Base-by-base conservation (phyloP, 805 yeast species). In the Millerozyma miso region DNA sequence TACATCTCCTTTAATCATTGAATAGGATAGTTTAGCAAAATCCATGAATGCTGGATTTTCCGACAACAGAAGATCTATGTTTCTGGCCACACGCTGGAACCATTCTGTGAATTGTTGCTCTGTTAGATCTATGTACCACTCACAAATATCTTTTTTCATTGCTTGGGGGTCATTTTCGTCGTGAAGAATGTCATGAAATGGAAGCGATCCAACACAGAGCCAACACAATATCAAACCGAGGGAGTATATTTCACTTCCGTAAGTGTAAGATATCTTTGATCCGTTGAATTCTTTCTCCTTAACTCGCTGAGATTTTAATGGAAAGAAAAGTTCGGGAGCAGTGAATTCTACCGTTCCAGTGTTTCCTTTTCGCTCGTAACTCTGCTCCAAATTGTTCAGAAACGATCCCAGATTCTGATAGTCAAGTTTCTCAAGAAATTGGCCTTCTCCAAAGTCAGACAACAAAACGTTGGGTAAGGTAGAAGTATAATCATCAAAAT, bases 401-500 rank as follows among this genome's bases (percentile, higher is more conserved):
- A 7, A 23, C 7, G 44, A 14, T 19, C 41, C 31, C 26, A 19
- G 40, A 5, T 42, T 34, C 32, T 42, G 37, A 16, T 39, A 20
- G 8, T 38, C 13, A 16, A 40, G 10, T 46, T 66, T 79, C 12
- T 91, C 88, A 41, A 83, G 82, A 48, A 85, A 69, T 49, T 85
- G 86, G 4, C 93, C 86, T 59, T 89, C 97, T 3, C 97, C 97
- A 59, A 89, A 85, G 63, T 89, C 97, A 35, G 95, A 82, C 10
- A 89, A 90, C 12, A 88, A 69, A 1, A 87, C 77, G n/a, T 73
- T 76, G 0, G 96, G 96, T 10, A 83, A 67, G 19, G 47, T 46
- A 4, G 51, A 42, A 1, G 60, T 44, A 4, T 41, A 47, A 10
- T 43, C 45, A 17, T 53, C 57, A 18, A 56, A 51, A 3, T 45